phyloP scores from a whole-genome alignment of 139 green algal species.

The Asterochloris erici region DNA sequence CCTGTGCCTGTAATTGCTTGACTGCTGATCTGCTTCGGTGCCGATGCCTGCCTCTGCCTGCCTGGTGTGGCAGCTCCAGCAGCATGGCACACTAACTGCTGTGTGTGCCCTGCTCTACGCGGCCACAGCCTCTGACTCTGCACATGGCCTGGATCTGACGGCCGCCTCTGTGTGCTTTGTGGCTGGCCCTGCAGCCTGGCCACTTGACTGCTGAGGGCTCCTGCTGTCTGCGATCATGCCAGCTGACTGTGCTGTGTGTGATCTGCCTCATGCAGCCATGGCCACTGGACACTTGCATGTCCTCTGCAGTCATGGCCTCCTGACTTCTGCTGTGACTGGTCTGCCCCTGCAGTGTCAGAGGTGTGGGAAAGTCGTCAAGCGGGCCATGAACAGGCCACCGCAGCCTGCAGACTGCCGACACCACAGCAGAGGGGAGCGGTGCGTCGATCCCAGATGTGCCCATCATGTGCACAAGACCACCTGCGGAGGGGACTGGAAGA shows the following conservation, averaged over 20 bases:
- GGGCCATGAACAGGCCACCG: conserved; percentile 62
- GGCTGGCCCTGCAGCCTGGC: background rate
- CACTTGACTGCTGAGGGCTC: background rate
- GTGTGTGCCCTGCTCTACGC: no score
- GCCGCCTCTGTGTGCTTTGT: no score
- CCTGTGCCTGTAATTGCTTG: no score
- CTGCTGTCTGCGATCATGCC: background rate
- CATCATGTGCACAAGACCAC: conserved; percentile 53
- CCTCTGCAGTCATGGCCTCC: conserved; percentile 26
- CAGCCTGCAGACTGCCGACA: conserved; percentile 62
- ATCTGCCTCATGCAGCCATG: background rate
- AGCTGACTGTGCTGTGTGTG: no score
- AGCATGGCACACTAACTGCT: no score
- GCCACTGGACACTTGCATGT: background rate
- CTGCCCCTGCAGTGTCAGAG: conserved; percentile 42
- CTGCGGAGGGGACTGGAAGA: conserved; percentile 57
- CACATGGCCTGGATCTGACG: no score
- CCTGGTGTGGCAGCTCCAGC: no score
- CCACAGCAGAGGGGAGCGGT: conserved; percentile 25
- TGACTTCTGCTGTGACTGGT: conserved; percentile 29
- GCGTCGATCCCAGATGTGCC: conserved; percentile 46
- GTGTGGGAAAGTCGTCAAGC: conserved; percentile 49
- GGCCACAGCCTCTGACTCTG: no score
- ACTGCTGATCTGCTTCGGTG: no score
- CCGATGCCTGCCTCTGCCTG: no score